A percentile compares a stretch with the other conserved stretches of the same genome.
Conservation (phyloP, 2,329 filamentous ascomycete species). For the Fusarium anguioides region DNA sequence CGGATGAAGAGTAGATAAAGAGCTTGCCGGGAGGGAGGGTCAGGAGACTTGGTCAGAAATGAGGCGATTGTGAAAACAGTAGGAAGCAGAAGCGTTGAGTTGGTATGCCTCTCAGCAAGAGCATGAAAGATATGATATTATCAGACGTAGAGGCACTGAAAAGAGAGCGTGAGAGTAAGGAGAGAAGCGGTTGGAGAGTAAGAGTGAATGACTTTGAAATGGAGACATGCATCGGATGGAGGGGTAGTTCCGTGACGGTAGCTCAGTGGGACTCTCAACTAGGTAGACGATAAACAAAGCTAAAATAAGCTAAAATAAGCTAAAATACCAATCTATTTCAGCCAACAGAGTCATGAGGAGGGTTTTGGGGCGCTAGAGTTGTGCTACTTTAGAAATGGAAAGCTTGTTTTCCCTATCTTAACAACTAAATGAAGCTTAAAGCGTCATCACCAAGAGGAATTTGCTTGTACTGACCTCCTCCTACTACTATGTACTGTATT, state of each 20-base stretch:
- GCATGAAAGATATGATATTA: constrained; percentile 14
- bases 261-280: constrained; percentile 19
- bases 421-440: constrained; percentile 2
- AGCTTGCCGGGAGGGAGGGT: constrained; percentile 6
- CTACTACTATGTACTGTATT: too few relatives aligned
- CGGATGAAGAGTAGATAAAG: constrained; percentile 13
- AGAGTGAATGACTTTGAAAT: neutral
- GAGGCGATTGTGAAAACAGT: constrained; percentile 17
- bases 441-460: too few relatives aligned
- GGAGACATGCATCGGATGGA: constrained; percentile 13
- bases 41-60: constrained; percentile 19
- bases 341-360: constrained; percentile 13
- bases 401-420: neutral
- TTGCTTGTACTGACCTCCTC: neutral
- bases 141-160: constrained; percentile 12
- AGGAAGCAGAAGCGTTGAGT: constrained; percentile 17
- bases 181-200: constrained; percentile 5
- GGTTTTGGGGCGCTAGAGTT: constrained; percentile 16
- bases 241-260: constrained; percentile 22
- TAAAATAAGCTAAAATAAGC: neutral
- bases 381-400: neutral
- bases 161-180: constrained; percentile 3
- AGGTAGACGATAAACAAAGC: neutral
- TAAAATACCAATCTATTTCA: constrained; percentile 11
- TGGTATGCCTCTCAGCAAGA: constrained; percentile 22